Conservation (phyloP, 2,329 filamentous ascomycete genomes). For the Hyphodiscus sp. region DNA sequence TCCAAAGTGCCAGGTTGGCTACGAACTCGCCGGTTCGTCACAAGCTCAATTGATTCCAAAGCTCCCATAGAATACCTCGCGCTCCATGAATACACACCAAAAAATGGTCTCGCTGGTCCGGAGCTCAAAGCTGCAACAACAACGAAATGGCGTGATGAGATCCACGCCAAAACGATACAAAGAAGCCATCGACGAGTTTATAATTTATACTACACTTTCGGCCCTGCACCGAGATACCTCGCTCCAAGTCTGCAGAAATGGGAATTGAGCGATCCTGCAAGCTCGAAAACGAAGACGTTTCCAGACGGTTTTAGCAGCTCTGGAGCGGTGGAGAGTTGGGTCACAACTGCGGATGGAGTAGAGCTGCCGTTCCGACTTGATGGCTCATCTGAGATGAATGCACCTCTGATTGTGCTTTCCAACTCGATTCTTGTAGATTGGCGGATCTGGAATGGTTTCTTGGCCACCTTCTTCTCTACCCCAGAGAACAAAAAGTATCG, state of each 20-base stretch:
- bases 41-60: conserved; percentile 54
- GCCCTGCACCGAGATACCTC: conserved; percentile 65
- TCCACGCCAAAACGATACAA: conserved; percentile 53
- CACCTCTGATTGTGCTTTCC: conserved; percentile 67
- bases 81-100: conserved; percentile 64
- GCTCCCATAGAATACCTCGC: conserved; percentile 53
- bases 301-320: conserved; percentile 36
- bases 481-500: conserved; percentile 45
- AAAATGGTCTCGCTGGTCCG: conserved; percentile 59
- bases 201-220: conserved; percentile 73
- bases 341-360: conserved; percentile 63
- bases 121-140: conserved; percentile 57
- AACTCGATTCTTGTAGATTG: conserved; percentile 77
- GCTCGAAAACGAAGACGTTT: conserved; percentile 32
- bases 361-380: conserved; percentile 68
- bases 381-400: conserved; percentile 58
- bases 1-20: conserved; percentile 73
- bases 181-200: conserved; percentile 55
- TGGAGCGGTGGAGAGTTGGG: conserved; percentile 57
- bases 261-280: neutral
- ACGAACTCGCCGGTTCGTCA: conserved; percentile 63
- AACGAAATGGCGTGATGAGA: conserved; percentile 54
- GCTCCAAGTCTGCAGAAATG: conserved; percentile 30
- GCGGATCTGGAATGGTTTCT: conserved; percentile 74
- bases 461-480: conserved; percentile 33